A percentile compares a stretch with the other conserved stretches of the same genome.
phyloP scores from a whole-genome alignment of 805 yeast genomes.

The Candida andamanensis region DNA sequence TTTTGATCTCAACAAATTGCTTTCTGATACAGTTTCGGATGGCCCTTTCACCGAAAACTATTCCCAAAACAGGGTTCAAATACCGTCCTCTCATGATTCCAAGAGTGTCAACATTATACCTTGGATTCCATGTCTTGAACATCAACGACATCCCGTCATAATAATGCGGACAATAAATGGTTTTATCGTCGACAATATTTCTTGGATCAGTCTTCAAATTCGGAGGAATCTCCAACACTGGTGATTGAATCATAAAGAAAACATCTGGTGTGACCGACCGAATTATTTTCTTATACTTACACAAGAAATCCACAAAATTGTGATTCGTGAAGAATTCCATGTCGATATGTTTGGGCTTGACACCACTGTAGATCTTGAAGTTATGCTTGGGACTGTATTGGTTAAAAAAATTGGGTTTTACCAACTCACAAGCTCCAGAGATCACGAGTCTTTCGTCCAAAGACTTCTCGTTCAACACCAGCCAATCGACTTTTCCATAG shows the following conservation, averaged over 20 bases:
- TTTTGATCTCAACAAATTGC: conserved; percentile 63
- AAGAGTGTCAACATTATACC: conserved; percentile 80
- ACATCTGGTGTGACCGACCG: conserved; percentile 40
- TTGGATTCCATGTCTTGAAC: conserved; percentile 84
- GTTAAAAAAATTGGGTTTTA: conserved; percentile 28
- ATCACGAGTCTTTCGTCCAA: conserved; percentile 24
- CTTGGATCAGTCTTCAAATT: conserved; percentile 43
- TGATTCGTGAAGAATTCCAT: conserved; percentile 56
- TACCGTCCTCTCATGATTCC: conserved; percentile 82
- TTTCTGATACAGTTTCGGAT: conserved; percentile 66
- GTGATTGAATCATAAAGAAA: conserved; percentile 71
- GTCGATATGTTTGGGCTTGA: conserved; percentile 28
- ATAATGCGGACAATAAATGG: conserved; percentile 82
- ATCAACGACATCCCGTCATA: conserved; percentile 92
- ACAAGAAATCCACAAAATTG: conserved; percentile 61
- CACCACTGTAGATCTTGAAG: conserved; percentile 16
- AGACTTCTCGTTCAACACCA: conserved; percentile 14
- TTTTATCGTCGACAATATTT: conserved; percentile 52
- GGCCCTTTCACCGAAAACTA: conserved; percentile 77
- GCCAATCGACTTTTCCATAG: conserved; percentile 21
- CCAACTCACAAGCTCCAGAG: conserved; percentile 18
- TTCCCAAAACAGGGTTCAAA: conserved; percentile 62
- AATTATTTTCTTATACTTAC: conserved; percentile 43
- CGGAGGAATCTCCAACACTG: conserved; percentile 78
- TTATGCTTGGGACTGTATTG: conserved; percentile 30